phyloP scores from a whole-genome alignment of 305 asterid genomes.

The Fraxinus latifolia region DNA sequence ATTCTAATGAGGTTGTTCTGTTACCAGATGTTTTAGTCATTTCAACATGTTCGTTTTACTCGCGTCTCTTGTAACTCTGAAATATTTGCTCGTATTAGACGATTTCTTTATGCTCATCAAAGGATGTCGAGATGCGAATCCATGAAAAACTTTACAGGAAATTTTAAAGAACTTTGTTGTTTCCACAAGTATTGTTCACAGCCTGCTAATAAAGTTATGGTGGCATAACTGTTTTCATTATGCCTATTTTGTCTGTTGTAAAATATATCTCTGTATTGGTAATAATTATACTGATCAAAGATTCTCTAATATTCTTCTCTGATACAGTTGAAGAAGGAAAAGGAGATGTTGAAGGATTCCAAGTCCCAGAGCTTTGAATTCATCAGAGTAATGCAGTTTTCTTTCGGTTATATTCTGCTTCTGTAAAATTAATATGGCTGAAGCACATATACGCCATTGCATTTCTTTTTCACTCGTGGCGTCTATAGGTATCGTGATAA shows the following conservation, averaged over 20 bases:
- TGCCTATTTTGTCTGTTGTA: background rate
- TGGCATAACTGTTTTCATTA: background rate
- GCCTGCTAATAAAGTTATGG: background rate
- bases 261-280: background rate
- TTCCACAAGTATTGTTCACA: background rate
- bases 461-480: background rate
- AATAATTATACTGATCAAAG: background rate
- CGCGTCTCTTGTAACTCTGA: background rate
- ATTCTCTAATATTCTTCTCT: slow-evolving; percentile 10
- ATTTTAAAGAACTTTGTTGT: background rate
- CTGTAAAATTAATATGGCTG: slow-evolving; percentile 12
- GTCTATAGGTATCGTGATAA: background rate
- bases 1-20: background rate
- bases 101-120: background rate
- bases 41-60: background rate
- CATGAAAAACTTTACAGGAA: background rate
- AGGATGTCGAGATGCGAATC: background rate
- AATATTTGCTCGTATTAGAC: background rate
- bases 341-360: slow-evolving; percentile 66
- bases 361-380: slow-evolving; percentile 66
- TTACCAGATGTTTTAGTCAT: background rate
- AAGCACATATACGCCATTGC: background rate
- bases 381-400: slow-evolving; percentile 50
- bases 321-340: slow-evolving; percentile 69
- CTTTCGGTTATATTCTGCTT: slow-evolving; percentile 18